Conservation (phyloP, 371 early-diverging fungal species). For the Zychaea mexicana region DNA sequence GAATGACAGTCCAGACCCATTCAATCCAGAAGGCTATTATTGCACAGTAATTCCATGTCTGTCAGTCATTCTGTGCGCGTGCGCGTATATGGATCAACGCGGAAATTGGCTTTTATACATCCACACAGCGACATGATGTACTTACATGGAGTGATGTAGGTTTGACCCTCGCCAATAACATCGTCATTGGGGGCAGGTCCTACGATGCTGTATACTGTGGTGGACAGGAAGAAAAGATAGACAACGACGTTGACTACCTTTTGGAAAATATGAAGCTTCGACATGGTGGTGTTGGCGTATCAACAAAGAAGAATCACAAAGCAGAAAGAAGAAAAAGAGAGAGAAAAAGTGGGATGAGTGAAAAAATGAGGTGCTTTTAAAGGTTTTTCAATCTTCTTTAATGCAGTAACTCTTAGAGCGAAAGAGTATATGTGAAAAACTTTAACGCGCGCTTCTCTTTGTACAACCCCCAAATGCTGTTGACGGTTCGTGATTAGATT, state of each 20-base stretch:
- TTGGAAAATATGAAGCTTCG: conserved; percentile 43
- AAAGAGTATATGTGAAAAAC: conserved; percentile 6
- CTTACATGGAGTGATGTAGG: conserved; percentile 57
- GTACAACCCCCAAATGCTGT: conserved; percentile 4
- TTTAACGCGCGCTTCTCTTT: conserved; percentile 11
- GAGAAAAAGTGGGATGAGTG: conserved; percentile 1
- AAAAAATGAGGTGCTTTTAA: not conserved
- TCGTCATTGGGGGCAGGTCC: conserved; percentile 46
- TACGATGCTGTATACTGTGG: conserved; percentile 61
- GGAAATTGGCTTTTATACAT: too few species aligned
- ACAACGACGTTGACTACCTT: conserved; percentile 70
- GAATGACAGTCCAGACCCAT: conserved; percentile 67
- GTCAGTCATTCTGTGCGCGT: not conserved
- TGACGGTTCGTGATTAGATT: not conserved
- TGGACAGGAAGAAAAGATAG: conserved; percentile 67
- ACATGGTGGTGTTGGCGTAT: too few species aligned
- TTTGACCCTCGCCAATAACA: conserved; percentile 32
- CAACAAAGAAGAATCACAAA: conserved; percentile 10
- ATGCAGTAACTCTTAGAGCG: not conserved
- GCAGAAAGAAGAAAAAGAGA: conserved; percentile 5
- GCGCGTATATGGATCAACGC: not conserved
- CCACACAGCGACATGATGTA: too few species aligned
- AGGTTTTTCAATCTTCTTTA: too few species aligned
- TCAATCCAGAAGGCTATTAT: conserved; percentile 46
- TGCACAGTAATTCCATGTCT: not conserved